Evolutionary conservation across 2,329 filamentous ascomycete species (phyloP), one percentile per base, ranked within the genome.

Genomic region (Phoma sp.): DNA sequence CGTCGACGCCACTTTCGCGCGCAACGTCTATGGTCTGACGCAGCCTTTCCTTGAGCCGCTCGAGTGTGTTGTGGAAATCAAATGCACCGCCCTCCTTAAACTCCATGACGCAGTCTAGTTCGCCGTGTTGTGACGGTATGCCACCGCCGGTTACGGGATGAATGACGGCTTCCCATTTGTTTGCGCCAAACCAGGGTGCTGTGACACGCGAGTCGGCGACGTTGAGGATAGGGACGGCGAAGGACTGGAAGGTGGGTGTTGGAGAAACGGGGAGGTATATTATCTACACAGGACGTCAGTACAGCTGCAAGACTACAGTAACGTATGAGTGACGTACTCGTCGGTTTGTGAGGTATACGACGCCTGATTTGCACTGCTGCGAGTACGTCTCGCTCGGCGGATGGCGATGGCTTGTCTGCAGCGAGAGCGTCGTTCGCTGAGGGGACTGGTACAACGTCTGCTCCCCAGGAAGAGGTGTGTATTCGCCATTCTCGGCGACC

Each of bases 31-130:
- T 85, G 7, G 88, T 91, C 67, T 97, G 91, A 61, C 89, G 84
- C 51, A 96, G 78, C 6, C 92, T 85, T 71, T 96, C 93, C 71
- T 91, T 92, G 61, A 97, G 87, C 51, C 89, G 83, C 67, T 96
- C 91, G 70, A 93, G 96, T 47, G 85, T 85, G 45, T 86, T 85
- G 67, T 93, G 88, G 71, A 96, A 98, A 65, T 96, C 92, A 74
- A 90, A 95, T 55, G 93, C 93, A n/a, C 94, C 94, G 38, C 94
- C 94, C 60, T 98, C 93, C 72, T 92, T 93, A 81, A 98, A 98
- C 21, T 88, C 92, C 67, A 97, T 83, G 73, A 90, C 92, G 63
- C 96, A 76, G 68, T 95, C 91, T 38, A 96, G 81, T 25, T 88
- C 86, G 17, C 88, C 84, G 58, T 91, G 83, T 21, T 88, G 84